These are phyloP conservation scores for Quercus phellos DNA, from an alignment of 331 rosid genomes.

Conservation along the genomic window DNA sequence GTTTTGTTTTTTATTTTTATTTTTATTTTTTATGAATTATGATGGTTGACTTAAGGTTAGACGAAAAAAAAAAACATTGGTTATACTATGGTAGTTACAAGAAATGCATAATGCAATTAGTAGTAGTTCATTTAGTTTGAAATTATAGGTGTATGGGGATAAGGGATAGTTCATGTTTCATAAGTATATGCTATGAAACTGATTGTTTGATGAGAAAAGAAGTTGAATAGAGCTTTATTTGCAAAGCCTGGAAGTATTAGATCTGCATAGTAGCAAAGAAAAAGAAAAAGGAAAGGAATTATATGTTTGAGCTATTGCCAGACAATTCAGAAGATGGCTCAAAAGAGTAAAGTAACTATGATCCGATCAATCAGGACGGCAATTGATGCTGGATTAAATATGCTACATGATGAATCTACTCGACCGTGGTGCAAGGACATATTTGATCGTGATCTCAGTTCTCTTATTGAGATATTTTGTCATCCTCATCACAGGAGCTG, in stretches of 20 bases:
- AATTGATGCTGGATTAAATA: neutral
- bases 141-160: neutral
- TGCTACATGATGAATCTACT: neutral
- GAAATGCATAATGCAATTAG: neutral
- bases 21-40: no score
- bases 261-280: neutral
- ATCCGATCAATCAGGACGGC: no score
- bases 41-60: no score
- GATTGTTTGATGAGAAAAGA: neutral
- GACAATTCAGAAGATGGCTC: neutral
- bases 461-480: neutral
- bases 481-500: neutral
- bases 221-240: neutral
- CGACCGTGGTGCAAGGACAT: neutral
- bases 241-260: neutral
- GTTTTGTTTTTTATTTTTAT: no score
- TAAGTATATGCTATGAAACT: neutral
- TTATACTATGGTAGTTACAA: neutral
- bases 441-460: neutral
- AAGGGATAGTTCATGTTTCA: neutral
- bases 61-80: neutral
- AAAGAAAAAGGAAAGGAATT: neutral
- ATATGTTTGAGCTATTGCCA: neutral
- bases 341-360: neutral
- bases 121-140: neutral